Evolutionary conservation across 441 rosid species (phyloP).

Genomic region (Codiaeum variegatum): DNA sequence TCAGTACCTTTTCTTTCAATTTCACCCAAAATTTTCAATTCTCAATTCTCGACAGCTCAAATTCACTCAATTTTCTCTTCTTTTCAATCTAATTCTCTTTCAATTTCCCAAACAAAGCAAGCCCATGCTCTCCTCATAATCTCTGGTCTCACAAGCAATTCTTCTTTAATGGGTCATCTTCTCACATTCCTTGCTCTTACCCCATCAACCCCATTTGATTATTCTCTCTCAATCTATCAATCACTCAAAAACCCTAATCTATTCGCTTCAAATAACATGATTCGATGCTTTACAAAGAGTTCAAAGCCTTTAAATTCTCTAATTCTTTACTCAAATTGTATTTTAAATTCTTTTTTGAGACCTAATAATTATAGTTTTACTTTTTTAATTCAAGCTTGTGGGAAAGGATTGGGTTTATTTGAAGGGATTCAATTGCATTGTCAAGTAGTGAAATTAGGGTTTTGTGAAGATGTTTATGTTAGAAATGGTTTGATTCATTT

Average conservation of each 20-base stretch:
- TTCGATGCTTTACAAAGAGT: slow-evolving; percentile 26
- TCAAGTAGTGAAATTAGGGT: slow-evolving; percentile 28
- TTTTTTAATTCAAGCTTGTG: slow-evolving; percentile 28
- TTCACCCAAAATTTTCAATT: not conserved
- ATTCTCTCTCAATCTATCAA: slow-evolving; percentile 19
- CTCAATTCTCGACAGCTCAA: not conserved
- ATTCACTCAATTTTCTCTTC: not conserved
- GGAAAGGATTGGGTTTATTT: slow-evolving; percentile 15
- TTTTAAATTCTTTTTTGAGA: slow-evolving; percentile 7
- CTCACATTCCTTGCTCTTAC: slow-evolving; percentile 23
- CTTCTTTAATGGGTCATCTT: slow-evolving; percentile 21
- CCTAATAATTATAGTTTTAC: slow-evolving; percentile 31
- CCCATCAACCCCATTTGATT: slow-evolving; percentile 18
- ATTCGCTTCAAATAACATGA: slow-evolving; percentile 31
- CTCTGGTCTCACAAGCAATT: slow-evolving; percentile 17
- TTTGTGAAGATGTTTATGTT: slow-evolving; percentile 28
- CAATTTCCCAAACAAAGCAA: slow-evolving; percentile 22
- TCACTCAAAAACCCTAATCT: slow-evolving; percentile 9
- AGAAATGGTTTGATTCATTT: slow-evolving; percentile 32
- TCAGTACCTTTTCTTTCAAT: not conserved
- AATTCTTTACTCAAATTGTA: slow-evolving; percentile 18
- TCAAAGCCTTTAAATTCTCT: slow-evolving; percentile 20
- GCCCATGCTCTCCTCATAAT: slow-evolving; percentile 25
- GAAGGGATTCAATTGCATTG: slow-evolving; percentile 31
- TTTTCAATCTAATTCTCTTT: not conserved